Base-by-base conservation (phyloP, 208 protist genomes). In the Leishmania martiniquensis region DNA sequence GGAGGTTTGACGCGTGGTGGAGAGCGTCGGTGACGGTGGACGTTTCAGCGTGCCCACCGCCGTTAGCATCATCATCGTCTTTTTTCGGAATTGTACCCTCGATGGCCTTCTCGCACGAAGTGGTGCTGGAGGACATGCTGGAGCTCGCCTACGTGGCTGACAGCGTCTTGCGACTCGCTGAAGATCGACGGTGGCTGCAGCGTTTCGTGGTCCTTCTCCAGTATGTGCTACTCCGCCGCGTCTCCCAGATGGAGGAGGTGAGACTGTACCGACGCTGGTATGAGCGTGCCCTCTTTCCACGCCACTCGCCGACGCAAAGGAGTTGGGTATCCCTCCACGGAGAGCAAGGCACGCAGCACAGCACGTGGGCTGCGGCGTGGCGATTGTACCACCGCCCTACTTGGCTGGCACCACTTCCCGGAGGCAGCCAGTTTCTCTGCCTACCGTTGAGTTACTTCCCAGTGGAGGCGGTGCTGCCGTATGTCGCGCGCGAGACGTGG, bases 401-500 rank as follows among this genome's bases (percentile, higher is more conserved):
- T 17, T 89, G 85, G 85, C 63, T 89, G 51, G 78, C 83, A 47
- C 82, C 80, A 29, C 47, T 80, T 15, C 22, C 57, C 20, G 45
- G 52, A 13, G 39, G 60, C 66, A 47, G 25, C 47, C 54, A 44
- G 25, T 89, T 75, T 34, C 51, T 89, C 6, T 93, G 89, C 72
- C 82, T 93, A 62, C 89, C 89, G n/a, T 75, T 91, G 12, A 85
- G 87, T 39, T 93, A 95, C 78, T 95, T 92, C 67, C 91, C 91
- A 9, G 55, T 93, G 62, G 83, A 89, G 65, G 47, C 85, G 1
- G 83, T 95, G 52, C 67, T 95, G 63, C 88, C 89, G 0, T 83
- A 84, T 87, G 73, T 59, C 0, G 84, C 83, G 0, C 81, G 89
- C 51, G 85, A 90, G 57, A 77, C 82, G 42, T 91, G 88, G 86